A percentile compares a stretch with the other conserved stretches of the same genome.
Evolutionary conservation across 164 flowering plant genomes (phyloP).

Genomic region (Magnolia changhungtana): DNA sequence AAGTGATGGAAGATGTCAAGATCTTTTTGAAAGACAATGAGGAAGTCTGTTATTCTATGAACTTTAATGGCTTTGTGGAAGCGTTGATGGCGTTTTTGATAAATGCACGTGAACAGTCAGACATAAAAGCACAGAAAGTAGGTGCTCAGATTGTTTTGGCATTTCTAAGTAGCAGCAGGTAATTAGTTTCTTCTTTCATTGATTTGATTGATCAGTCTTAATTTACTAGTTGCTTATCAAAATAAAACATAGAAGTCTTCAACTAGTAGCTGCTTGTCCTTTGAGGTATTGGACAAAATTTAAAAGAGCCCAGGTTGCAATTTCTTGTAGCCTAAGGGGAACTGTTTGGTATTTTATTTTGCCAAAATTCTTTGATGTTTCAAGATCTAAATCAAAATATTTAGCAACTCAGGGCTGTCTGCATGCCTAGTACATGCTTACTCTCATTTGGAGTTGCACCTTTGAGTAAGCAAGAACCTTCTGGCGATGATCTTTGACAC

Average conservation of each 20-base stretch:
- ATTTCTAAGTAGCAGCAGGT: constrained; percentile 53
- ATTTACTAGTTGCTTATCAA: background rate
- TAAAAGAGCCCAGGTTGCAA: background rate
- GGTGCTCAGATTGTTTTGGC: constrained; percentile 48
- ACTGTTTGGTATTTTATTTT: background rate
- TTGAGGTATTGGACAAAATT: background rate
- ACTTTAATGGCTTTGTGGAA: constrained; percentile 37
- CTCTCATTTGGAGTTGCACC: no score
- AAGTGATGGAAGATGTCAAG: constrained; percentile 41
- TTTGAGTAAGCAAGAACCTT: no score
- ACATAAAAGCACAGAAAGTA: constrained; percentile 41
- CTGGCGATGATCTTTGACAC: no score
- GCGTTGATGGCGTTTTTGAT: constrained; percentile 46
- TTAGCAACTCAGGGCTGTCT: background rate
- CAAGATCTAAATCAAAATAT: background rate
- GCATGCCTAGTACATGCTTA: no score
- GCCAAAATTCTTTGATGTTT: background rate
- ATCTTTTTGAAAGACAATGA: constrained; percentile 26
- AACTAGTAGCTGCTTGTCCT: background rate
- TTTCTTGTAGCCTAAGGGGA: background rate
- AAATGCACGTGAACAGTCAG: constrained; percentile 38
- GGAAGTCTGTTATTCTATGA: constrained; percentile 26
- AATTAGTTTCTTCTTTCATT: constrained; percentile 10
- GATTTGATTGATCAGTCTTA: background rate
- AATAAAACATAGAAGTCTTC: no score